Base-by-base conservation (phyloP, 2,329 filamentous ascomycete species). In the Fusarium citri region DNA sequence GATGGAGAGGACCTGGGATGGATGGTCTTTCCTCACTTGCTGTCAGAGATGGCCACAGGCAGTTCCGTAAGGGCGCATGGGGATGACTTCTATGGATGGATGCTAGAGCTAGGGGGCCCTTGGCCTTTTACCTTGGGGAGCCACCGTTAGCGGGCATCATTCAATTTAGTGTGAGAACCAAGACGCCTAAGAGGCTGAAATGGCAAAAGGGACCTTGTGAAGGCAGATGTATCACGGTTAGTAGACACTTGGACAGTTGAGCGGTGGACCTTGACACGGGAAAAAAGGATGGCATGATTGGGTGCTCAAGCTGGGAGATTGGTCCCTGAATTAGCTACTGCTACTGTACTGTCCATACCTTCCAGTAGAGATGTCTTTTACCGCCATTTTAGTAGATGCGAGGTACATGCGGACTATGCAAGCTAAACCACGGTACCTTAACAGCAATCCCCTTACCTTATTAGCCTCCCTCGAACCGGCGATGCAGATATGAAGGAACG, bases 401-500 rank as follows among this genome's bases (percentile, higher is more conserved):
- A 42, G 50, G 59, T 71, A 70, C 67, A 50, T 26, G 34, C 37
- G 22, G 48, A 31, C 43, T 50, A 68, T 68, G 64, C 64, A 70
- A 70, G 50, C 61, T 50, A 55, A 64, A 34, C 20, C 28, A 30
- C 48, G 49, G 48, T 61, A 55, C 62, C 46, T 66, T 31, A 45
- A 37, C 26, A 55, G 49, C 23, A 50, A 40, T 71, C 68, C 68
- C 64, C 60, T 69, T 69, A 62, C 60, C 47, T 63, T 59, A 40
- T 45, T 59, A 71, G 53, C 47, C 64, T 71, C 65, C 65, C 43
- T 47, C 40, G 30, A 71, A 46, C 28, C 55, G 26, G 64, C 51
- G 51, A 71, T 71, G 51, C 49, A 68, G 64, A 56, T 64, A 64
- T 61, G 48, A 55, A 67, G 62, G 68, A 53, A 71, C 64, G 59